Evolutionary conservation across 2,329 filamentous ascomycete genomes (phyloP).

Genomic region (Fusarium goolgardi): DNA sequence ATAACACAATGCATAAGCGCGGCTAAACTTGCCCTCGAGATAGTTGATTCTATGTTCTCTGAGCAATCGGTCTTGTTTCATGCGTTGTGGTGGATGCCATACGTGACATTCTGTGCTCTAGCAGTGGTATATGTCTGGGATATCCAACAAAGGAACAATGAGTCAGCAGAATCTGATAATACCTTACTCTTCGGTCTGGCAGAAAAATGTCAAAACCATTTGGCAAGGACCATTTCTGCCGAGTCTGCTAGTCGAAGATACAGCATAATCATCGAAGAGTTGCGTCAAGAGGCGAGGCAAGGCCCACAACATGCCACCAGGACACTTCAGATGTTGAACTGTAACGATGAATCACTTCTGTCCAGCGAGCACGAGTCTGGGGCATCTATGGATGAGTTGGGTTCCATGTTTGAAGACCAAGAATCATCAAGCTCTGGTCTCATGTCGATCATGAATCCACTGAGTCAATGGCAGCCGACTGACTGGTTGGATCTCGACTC

Average conservation of each 20-base stretch:
- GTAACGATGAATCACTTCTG: conserved; percentile 6
- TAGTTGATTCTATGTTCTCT: conserved; percentile 55
- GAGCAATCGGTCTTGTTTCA: conserved; percentile 54
- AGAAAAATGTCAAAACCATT: conserved; percentile 31
- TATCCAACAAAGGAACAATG: conserved; percentile 40
- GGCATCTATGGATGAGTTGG: conserved; percentile 13
- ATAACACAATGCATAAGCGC: conserved; percentile 57
- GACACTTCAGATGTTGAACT: background rate
- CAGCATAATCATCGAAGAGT: conserved; percentile 32
- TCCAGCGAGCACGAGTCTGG: conserved; percentile 11
- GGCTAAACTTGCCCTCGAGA: conserved; percentile 53
- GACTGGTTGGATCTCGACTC: conserved; percentile 32
- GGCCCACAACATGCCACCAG: conserved; percentile 15
- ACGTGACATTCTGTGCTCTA: conserved; percentile 65
- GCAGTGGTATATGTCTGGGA: conserved; percentile 66
- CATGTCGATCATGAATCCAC: conserved; percentile 9
- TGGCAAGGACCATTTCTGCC: conserved; percentile 14
- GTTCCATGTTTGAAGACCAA: background rate
- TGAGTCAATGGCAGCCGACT: conserved; percentile 24
- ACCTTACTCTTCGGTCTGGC: conserved; percentile 40
- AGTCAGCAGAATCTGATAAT: conserved; percentile 6
- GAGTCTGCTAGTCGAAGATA: conserved; percentile 27
- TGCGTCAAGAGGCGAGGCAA: conserved; percentile 14
- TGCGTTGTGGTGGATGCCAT: conserved; percentile 65
- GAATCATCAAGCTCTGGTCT: conserved; percentile 1